Evolutionary conservation across 2,329 filamentous ascomycete genomes (phyloP).

Genomic region (Pestalotiopsis sp.): DNA sequence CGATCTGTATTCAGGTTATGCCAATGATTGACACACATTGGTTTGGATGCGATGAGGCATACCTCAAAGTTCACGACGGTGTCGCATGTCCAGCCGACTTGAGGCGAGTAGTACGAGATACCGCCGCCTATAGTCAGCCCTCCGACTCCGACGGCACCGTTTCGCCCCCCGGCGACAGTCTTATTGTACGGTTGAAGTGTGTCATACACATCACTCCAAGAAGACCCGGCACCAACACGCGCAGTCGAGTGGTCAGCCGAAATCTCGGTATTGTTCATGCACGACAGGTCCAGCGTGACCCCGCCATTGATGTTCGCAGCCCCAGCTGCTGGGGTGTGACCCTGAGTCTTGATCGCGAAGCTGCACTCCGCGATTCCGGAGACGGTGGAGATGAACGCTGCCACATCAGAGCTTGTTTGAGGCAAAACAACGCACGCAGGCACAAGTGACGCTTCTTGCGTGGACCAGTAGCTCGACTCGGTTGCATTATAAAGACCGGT

Average conservation of each 20-base stretch:
- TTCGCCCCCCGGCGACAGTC: conserved; percentile 18
- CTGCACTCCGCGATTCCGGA: conserved; percentile 13
- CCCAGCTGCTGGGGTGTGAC: conserved; percentile 16
- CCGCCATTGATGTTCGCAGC: conserved; percentile 15
- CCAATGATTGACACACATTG: background rate
- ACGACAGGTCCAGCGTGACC: conserved; percentile 14
- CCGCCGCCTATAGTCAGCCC: conserved; percentile 25
- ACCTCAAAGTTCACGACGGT: conserved; percentile 20
- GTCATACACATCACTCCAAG: conserved; percentile 16
- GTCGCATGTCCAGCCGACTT: conserved; percentile 20
- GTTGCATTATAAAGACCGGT: conserved; percentile 12
- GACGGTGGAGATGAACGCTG: conserved; percentile 14
- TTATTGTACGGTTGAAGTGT: conserved; percentile 10
- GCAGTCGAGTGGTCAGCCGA: conserved; percentile 11
- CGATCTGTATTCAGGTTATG: conserved; percentile 1
- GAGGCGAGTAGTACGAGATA: conserved; percentile 17
- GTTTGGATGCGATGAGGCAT: background rate
- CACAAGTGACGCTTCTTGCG: conserved; percentile 11
- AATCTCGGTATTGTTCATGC: conserved; percentile 12
- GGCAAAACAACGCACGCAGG: conserved; percentile 16
- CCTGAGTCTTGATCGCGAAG: conserved; percentile 16
- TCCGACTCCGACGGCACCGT: conserved; percentile 20
- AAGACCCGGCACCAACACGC: conserved; percentile 14
- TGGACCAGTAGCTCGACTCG: conserved; percentile 16
- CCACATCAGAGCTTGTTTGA: conserved; percentile 12